A percentile compares a stretch with the other conserved stretches of the same genome.
These are phyloP conservation scores for Orbilia oligospora DNA, from an alignment of 2,329 filamentous ascomycete species.

Conservation along the genomic window DNA sequence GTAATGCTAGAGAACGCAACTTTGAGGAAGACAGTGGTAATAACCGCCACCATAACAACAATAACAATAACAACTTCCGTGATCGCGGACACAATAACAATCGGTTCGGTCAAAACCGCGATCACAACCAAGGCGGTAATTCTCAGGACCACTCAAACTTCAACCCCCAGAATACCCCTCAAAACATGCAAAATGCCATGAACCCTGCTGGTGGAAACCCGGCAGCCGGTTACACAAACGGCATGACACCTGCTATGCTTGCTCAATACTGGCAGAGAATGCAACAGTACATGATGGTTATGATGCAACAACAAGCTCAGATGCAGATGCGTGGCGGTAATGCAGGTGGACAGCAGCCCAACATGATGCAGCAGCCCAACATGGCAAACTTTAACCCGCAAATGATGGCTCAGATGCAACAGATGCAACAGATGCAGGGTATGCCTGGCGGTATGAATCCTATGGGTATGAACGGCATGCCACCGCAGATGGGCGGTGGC, in stretches of 20 bases:
- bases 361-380: conserved; percentile 71
- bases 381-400: conserved; percentile 58
- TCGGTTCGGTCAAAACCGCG: conserved; percentile 25
- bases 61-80: conserved; percentile 65
- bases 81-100: conserved; percentile 65
- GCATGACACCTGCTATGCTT: conserved; percentile 97
- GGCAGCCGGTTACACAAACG: conserved; percentile 68
- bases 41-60: conserved; percentile 68
- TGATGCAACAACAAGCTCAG: conserved; percentile 85
- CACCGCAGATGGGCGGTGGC: conserved; percentile 61
- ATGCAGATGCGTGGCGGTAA: conserved; percentile 76
- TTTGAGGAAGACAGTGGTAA: conserved; percentile 76
- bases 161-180: conserved; percentile 62
- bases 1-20: conserved; percentile 82
- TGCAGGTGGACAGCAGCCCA: conserved; percentile 70
- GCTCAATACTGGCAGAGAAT: conserved; percentile 98
- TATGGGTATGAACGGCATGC: conserved; percentile 68
- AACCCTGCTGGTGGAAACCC: conserved; percentile 62
- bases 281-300: conserved; percentile 90
- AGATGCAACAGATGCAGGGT: conserved; percentile 73
- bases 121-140: conserved; percentile 61
- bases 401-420: conserved; percentile 71
- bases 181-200: conserved; percentile 63
- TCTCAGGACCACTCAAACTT: conserved; percentile 65
- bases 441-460: conserved; percentile 66